Percentiles rank a stretch among this genome's conserved stretches.
Conservation (phyloP, 805 yeast genomes). For the Torulaspora delbrueckii region DNA sequence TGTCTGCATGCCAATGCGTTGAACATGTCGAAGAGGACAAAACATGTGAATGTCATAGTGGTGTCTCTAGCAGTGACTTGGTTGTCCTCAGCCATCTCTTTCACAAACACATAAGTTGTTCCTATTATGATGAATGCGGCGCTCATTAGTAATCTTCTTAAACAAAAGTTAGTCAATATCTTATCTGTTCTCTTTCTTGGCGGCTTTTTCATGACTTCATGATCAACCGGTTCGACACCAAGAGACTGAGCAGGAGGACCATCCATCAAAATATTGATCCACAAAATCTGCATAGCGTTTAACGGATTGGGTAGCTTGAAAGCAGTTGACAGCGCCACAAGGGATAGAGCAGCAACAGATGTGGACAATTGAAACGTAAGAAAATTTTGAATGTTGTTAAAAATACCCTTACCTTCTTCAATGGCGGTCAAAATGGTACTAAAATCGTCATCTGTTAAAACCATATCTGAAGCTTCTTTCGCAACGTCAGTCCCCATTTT, state of each 20-base stretch:
- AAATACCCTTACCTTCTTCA: slow-evolving; percentile 96
- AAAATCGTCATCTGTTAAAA: slow-evolving; percentile 93
- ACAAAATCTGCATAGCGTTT: slow-evolving; percentile 96
- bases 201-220: slow-evolving; percentile 92
- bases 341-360: slow-evolving; percentile 87
- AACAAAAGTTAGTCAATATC: slow-evolving; percentile 66
- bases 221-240: slow-evolving; percentile 97
- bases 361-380: slow-evolving; percentile 94
- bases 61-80: slow-evolving; percentile 90
- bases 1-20: slow-evolving; percentile 94
- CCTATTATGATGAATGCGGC: slow-evolving; percentile 77
- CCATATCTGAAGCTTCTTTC: slow-evolving; percentile 97
- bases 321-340: slow-evolving; percentile 82
- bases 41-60: slow-evolving; percentile 97
- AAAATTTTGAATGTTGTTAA: slow-evolving; percentile 90
- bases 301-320: slow-evolving; percentile 89
- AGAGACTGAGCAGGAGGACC: slow-evolving; percentile 98
- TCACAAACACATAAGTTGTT: slow-evolving; percentile 78
- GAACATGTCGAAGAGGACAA: slow-evolving; percentile 94
- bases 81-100: slow-evolving; percentile 76
- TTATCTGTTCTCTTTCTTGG: slow-evolving; percentile 86
- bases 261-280: slow-evolving; percentile 97
- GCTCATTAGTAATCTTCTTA: slow-evolving; percentile 69
- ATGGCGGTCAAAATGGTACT: slow-evolving; percentile 89
- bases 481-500: slow-evolving; percentile 97